Base-by-base conservation (phyloP, 768 basidiomycete genomes). In the Boletus tomentosulus region DNA sequence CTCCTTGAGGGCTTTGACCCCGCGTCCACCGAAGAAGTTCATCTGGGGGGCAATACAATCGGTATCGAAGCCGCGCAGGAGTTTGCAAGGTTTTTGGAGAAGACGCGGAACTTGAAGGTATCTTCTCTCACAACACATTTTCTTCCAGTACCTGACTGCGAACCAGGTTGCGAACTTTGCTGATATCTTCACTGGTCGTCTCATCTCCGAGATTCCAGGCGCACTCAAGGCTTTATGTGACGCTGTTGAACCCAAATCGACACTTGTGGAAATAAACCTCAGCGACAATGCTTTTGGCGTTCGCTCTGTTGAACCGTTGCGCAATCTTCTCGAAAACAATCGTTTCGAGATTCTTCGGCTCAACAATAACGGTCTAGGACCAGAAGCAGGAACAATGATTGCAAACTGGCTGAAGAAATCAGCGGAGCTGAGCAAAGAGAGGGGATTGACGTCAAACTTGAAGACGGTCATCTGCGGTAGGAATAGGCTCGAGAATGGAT, bases 241-340 rank as follows among this genome's bases (percentile, higher is more conserved):
- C 62, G 85, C 94, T 12, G 82, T 99, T 56, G 84, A 83, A 63
- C 78, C 83, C 63, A 91, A 91, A 64, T 79, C 84, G 4, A 82
- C 87, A 3, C 85, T 99, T 46, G 77, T 87, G 50, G 90, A 93
- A 71, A 80, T 99, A 62, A 82, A 98, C 68, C 83, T 99, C 49
- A 88, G 85, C 63, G 96, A 98, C 69, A 99, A 99, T 61, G 96
- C 96, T 10, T 98, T 98, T 59, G 96, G 96, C 22, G 93, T 92
- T 33, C 86, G 95, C 64, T 93, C 90, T 31, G 94, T 94, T 24
- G 92, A 94, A 60, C 92, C 94, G 42, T 87, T 98, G 72, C 93
- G 94, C 48, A 85, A 86, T 16, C 89, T 96, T 77, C 84, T 96
- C 64, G 83, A 85, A 30, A 74, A 85, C 56, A 95, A 96, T 69